Evolutionary conservation across 768 basidiomycete genomes (phyloP), one percentile per base, ranked within the genome.

Genomic region (Tylopilus sp.): DNA sequence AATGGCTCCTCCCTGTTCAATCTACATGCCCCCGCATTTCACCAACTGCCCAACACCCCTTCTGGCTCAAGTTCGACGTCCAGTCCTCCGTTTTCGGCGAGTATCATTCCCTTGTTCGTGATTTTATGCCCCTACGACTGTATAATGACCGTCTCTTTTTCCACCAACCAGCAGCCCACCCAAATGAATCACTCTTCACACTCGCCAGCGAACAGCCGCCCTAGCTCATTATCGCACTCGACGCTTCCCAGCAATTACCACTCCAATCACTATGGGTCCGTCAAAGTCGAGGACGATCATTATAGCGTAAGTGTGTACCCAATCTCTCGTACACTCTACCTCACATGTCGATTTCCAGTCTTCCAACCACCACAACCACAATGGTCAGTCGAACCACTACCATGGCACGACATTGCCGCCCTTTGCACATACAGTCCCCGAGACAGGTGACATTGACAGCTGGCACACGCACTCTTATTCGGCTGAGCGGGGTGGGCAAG

Each of bases 61-160:
- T 84, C 83, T 20, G 82, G 79, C 18, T 86, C 85, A 18, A 88
- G 85, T 62, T 77, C 82, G 21, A 85, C 85, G 6, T 85, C 85
- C 23, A 88, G 83, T 58, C 84, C 85, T 50, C 85, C 86, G n/a
- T 89, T 88, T 76, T 91, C 88, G 85, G 88, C 81, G 82, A 88
- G 88, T 87, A 66, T 77, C 76, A 65, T 75, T 77, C 73, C 70
- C 69, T 73, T 58, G 51, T 60, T 57, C 50, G 43, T 66, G 58
- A 63, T 56, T 55, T 61, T 28, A 52, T 55, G 61, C 57, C 63
- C 52, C 63, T 58, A 67, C 71, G 79, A 82, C 79, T 75, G 77
- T 82, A 81, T 57, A 57, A 44, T 85, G 72, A 82, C 76, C 59
- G 60, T 58, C 26, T 49, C 17, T 64, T 65, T 68, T 66, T 75